Base-by-base conservation (phyloP, 345 rosid genomes). In the Populus euphratica region DNA sequence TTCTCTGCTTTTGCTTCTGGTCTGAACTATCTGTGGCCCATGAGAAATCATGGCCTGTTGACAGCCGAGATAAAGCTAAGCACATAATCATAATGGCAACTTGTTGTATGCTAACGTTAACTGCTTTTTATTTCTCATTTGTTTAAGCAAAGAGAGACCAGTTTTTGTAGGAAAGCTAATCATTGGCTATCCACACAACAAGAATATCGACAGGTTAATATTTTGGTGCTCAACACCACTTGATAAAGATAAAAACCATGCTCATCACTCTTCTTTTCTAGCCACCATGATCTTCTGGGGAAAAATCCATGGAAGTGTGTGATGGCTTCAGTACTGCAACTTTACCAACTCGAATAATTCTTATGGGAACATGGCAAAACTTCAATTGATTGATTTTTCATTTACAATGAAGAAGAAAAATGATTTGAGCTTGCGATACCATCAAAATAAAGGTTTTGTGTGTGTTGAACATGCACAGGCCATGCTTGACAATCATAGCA, bases 81-180 rank as follows among this genome's bases (percentile, higher is more conserved):
- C 85, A 77, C 69, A 85, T 70, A 82, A 90, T 86, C 87, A 90
- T 88, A 76, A 73, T 84, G 54, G 68, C 87, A 72, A 88, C 82
- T 83, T 71, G 69, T 82, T 79, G 85, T 79, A 61, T 72, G 59
- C 70, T 78, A 82, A 77, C 82, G 82, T 80, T 84, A 65, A 74
- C 64, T 5, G 27, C 49, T 14, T 67, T 74, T 59, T 38, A 33
- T 16, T 31, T 25, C 18, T 7, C 50, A 18, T 75, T 36, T 4
- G 11, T 70, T 68, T 31, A 61, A 23, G 74, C 68, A 76, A 56
- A 41, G 41, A 31, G 18, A 6, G 73, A 52, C 49, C 23, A 25
- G 65, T 47, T 76, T 33, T 68, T 50, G 20, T 31, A 41, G 33
- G 43, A 13, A 38, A 25, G 71, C 69, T 77, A 81, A 83, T 86